phyloP scores from a whole-genome alignment of 2,329 filamentous ascomycete genomes.

The Cladobotryum protrusum region DNA sequence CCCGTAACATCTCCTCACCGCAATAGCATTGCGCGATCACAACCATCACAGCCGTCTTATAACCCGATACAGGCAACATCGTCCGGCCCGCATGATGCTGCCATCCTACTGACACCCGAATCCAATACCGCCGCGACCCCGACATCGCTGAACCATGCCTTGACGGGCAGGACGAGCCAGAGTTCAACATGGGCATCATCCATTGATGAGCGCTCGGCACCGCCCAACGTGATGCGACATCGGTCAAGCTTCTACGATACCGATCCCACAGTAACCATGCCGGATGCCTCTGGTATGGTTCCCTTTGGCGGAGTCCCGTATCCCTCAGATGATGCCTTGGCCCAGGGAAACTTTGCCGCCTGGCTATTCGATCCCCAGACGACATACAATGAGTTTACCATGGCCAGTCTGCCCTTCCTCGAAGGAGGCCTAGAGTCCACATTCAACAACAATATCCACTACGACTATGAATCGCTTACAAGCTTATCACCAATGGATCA shows the following conservation, averaged over 20 bases:
- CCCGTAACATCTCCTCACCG: conserved; percentile 1
- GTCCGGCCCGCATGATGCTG: conserved; percentile 39
- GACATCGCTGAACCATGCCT: conserved; percentile 18
- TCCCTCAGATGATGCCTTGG: conserved; percentile 28
- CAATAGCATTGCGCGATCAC: conserved; percentile 1
- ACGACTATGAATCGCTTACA: conserved; percentile 45
- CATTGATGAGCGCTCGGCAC: conserved; percentile 27
- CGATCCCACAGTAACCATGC: conserved; percentile 19
- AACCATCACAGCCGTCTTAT: background rate
- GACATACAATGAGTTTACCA: conserved; percentile 35
- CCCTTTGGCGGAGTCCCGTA: conserved; percentile 19
- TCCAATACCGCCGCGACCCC: conserved; percentile 26
- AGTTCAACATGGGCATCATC: conserved; percentile 23
- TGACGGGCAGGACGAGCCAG: conserved; percentile 12
- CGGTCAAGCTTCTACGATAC: conserved; percentile 33
- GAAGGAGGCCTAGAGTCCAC: conserved; percentile 46
- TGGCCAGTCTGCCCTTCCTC: conserved; percentile 40
- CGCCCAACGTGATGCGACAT: conserved; percentile 30
- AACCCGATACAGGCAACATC: conserved; percentile 12
- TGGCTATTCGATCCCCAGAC: conserved; percentile 47
- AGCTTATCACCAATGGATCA: conserved; percentile 41
- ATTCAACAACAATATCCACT: conserved; percentile 45
- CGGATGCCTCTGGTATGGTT: conserved; percentile 29
- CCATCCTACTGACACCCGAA: conserved; percentile 39
- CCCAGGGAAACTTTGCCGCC: conserved; percentile 40